These are phyloP conservation scores for Ustanciosporium gigantosporum DNA, from an alignment of 1,284 basidiomycete genomes.

Conservation along the genomic window DNA sequence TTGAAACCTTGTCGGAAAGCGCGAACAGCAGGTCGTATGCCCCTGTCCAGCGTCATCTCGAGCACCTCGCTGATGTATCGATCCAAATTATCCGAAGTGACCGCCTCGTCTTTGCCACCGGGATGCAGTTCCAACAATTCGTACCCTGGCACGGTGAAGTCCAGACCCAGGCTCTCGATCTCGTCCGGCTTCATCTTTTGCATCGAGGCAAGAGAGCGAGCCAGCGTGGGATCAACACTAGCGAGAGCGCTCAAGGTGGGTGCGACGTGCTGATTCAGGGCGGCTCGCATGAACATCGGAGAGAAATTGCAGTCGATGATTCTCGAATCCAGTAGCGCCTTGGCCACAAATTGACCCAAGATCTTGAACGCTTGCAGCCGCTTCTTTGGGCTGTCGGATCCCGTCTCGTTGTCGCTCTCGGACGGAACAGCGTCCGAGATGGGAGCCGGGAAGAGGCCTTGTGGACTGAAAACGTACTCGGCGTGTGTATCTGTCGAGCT, in stretches of 20 bases:
- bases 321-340: slow-evolving; percentile 92
- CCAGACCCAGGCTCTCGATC: slow-evolving; percentile 83
- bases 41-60: slow-evolving; percentile 58
- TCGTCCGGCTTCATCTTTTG: slow-evolving; percentile 67
- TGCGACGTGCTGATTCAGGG: slow-evolving; percentile 82
- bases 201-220: slow-evolving; percentile 80
- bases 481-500: slow-evolving; percentile 49
- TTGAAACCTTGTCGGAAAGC: slow-evolving; percentile 62
- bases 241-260: slow-evolving; percentile 73
- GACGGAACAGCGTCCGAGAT: slow-evolving; percentile 2
- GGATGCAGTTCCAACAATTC: slow-evolving; percentile 82
- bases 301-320: slow-evolving; percentile 96
- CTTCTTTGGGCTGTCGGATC: slow-evolving; percentile 8
- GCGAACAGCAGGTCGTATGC: slow-evolving; percentile 50
- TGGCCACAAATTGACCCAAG: slow-evolving; percentile 95
- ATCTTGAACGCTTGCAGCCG: slow-evolving; percentile 79
- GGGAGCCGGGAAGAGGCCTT: slow-evolving; percentile 87
- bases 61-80: slow-evolving; percentile 76
- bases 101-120: slow-evolving; percentile 75
- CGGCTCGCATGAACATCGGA: slow-evolving; percentile 83
- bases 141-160: slow-evolving; percentile 95
- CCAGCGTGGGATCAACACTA: slow-evolving; percentile 81
- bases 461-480: slow-evolving; percentile 66
- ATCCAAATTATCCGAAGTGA: slow-evolving; percentile 82
- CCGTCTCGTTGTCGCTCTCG: neutral